Percentiles rank a stretch among this genome's conserved stretches.
These are phyloP conservation scores for Diospyros lotus DNA, from an alignment of 148 eudicot genomes.

Conservation along the genomic window DNA sequence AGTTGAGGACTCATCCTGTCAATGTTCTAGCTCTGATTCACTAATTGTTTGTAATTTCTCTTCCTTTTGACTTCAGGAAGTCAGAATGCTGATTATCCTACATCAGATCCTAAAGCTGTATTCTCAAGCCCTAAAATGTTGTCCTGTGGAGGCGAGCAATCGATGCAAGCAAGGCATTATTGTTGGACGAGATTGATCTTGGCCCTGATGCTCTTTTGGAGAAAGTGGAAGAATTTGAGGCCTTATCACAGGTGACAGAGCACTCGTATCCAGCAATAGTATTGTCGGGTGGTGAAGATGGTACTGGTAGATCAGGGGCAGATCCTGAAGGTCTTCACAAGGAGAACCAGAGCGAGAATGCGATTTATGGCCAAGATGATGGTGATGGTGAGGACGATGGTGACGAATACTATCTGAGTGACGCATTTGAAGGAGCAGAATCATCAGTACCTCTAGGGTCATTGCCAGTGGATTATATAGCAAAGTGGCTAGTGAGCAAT, in stretches of 20 bases:
- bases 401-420: slow-evolving; percentile 26
- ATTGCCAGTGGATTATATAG: slow-evolving; percentile 66
- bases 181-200: slow-evolving; percentile 55
- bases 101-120: slow-evolving; percentile 21
- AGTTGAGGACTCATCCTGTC: not conserved
- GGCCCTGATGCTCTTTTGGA: slow-evolving; percentile 70
- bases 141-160: slow-evolving; percentile 83
- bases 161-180: slow-evolving; percentile 71
- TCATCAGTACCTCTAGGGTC: slow-evolving; percentile 52
- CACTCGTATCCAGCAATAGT: slow-evolving; percentile 74
- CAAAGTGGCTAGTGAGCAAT: slow-evolving; percentile 30
- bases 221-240: slow-evolving; percentile 77
- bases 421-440: slow-evolving; percentile 27
- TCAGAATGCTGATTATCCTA: slow-evolving; percentile 10
- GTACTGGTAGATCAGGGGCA: slow-evolving; percentile 14
- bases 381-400: slow-evolving; percentile 31
- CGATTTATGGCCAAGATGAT: slow-evolving; percentile 18
- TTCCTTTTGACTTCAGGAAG: slow-evolving; percentile 14
- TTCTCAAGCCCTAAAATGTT: slow-evolving; percentile 76
- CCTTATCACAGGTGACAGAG: slow-evolving; percentile 47
- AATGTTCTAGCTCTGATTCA: not conserved
- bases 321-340: slow-evolving; percentile 12
- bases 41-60: not conserved
- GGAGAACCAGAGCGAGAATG: slow-evolving; percentile 16
- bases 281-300: slow-evolving; percentile 29